Evolutionary conservation across 805 yeast species (phyloP), one percentile per base, ranked within the genome.

Genomic region (Starmerella roubikii): DNA sequence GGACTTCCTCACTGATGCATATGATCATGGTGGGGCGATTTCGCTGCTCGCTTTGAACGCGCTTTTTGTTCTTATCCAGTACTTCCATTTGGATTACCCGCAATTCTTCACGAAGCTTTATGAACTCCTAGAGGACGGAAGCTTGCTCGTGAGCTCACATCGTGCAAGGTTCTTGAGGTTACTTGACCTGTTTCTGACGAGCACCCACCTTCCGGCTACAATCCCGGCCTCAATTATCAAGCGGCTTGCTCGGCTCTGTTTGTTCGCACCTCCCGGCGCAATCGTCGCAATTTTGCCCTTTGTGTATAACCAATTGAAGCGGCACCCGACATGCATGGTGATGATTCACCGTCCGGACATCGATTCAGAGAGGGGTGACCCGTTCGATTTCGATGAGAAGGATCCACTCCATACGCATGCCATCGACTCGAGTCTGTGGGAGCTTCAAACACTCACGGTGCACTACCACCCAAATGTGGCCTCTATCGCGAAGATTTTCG

Each of bases 381-480:
- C 93, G 4, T 88, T 71, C 54, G 65, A 78, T 46, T 60, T 65
- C 25, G 44, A 56, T 1, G 93, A 82, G 51, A 38, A 45, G 1
- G 84, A 88, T 55, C 98, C 98, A 2, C 66, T 78, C 41, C 63
- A 69, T 41, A 79, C 95, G 0, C 65, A 72, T 25, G 96, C 97
- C 3, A 63, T 86, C 26, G 76, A 71, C 7, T 81, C 94, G 1
- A 86, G 96, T 0, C 59, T 86, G 34, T 91, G 98, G 98, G 98
- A 91, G 59, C 56, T 88, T 40, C 82, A 80, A 42, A 68, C 93
- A 0, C 61, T 81, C 40, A 73, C 77, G 64, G 60, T 72, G 11
- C 98, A 91, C 56, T 88, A 85, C 55, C 97, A 91, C 61, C 96
- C 97, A 13, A 91, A 91, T 53, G 84, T 91, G 11, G 88, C 95